Percentiles rank a stretch among this genome's conserved stretches.
Evolutionary conservation across 2,329 filamentous ascomycete species (phyloP).

Genomic region (Aureobasidium sp.): DNA sequence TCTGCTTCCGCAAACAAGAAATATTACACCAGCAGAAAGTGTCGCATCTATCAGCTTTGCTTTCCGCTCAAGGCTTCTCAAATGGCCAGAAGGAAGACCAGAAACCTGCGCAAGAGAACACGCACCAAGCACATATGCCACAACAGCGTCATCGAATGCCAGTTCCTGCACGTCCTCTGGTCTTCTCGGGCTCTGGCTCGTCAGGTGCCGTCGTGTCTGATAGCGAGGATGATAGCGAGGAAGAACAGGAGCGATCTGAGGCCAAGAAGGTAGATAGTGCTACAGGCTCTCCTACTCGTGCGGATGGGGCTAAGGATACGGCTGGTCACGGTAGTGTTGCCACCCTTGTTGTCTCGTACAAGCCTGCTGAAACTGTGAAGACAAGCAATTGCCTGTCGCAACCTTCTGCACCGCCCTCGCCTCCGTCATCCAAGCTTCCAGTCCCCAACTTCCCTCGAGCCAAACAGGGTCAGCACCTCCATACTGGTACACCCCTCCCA

Average conservation of each 20-base stretch:
- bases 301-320: neutral
- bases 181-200: neutral
- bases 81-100: neutral
- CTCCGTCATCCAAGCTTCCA: neutral
- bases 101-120: neutral
- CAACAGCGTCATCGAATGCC: neutral
- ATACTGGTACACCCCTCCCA: neutral
- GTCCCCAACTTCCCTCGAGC: neutral
- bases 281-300: neutral
- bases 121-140: neutral
- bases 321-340: neutral
- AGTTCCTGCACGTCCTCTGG: neutral
- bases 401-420: neutral
- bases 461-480: neutral
- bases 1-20: slow-evolving; percentile 8
- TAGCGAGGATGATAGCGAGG: neutral
- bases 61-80: neutral
- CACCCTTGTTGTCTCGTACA: neutral
- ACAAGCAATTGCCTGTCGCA: neutral
- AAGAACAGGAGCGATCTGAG: neutral
- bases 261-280: neutral
- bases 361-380: slow-evolving; percentile 2
- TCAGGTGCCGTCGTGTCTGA: neutral
- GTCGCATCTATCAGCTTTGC: neutral
- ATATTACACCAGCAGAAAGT: neutral